Evolutionary conservation across 768 basidiomycete species (phyloP).

Genomic region (button mushroom (Agaricus bisporus)): DNA sequence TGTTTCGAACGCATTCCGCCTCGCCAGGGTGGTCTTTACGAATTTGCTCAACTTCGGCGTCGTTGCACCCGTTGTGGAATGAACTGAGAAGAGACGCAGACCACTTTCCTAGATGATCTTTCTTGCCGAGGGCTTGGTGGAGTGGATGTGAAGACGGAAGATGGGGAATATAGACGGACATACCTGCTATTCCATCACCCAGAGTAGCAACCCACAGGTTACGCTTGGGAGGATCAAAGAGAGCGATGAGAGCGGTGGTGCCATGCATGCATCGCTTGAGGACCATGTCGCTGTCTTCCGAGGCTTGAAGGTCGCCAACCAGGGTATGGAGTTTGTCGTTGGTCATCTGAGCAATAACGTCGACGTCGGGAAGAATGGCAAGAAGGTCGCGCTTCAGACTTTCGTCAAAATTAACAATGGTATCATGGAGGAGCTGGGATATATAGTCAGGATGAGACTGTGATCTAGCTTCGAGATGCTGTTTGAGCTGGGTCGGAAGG

Average conservation of each 20-base stretch:
- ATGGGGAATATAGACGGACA: neutral
- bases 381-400: conserved; percentile 29
- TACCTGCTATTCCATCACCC: conserved; percentile 51
- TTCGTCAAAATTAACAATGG: conserved; percentile 34
- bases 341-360: conserved; percentile 24
- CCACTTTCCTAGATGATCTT: conserved; percentile 29
- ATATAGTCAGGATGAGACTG: conserved; percentile 18
- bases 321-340: conserved; percentile 33
- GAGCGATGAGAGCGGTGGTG: conserved; percentile 41
- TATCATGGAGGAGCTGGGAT: conserved; percentile 24
- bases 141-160: neutral
- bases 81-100: conserved; percentile 32
- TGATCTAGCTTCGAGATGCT: conserved; percentile 15
- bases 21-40: conserved; percentile 42
- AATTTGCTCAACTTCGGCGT: conserved; percentile 33
- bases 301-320: conserved; percentile 33
- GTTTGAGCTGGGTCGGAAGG: conserved; percentile 27
- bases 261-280: conserved; percentile 45
- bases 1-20: conserved; percentile 31
- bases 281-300: conserved; percentile 15
- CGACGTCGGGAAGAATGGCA: conserved; percentile 34
- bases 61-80: conserved; percentile 45
- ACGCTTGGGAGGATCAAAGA: conserved; percentile 34
- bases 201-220: conserved; percentile 53
- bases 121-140: conserved; percentile 35